These are phyloP conservation scores for Tylopilus felleus DNA, from an alignment of 768 basidiomycete species.

Conservation along the genomic window DNA sequence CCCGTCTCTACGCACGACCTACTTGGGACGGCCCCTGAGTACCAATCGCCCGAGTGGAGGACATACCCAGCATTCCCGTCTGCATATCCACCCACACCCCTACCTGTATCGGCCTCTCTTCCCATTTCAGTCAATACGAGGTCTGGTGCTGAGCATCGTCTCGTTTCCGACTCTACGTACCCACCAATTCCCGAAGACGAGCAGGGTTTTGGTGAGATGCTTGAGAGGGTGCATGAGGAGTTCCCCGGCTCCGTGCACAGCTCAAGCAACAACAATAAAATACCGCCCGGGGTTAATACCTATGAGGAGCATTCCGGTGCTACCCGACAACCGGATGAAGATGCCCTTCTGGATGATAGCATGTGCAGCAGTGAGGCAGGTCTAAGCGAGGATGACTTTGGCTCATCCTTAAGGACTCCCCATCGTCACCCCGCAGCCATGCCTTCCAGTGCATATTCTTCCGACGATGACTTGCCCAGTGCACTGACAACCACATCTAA, in stretches of 20 bases:
- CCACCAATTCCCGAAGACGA: conserved; percentile 39
- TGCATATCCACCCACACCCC: conserved; percentile 71
- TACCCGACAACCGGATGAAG: conserved; percentile 15
- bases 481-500: conserved; percentile 39
- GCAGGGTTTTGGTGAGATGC: conserved; percentile 70
- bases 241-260: conserved; percentile 55
- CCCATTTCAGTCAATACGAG: conserved; percentile 16
- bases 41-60: conserved; percentile 62
- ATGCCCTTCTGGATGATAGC: conserved; percentile 22
- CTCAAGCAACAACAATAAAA: conserved; percentile 55
- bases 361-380: conserved; percentile 26
- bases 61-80: conserved; percentile 73
- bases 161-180: conserved; percentile 15
- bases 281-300: conserved; percentile 39
- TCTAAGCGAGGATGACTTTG: conserved; percentile 52
- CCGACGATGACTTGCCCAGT: conserved; percentile 28
- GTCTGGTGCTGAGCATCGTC: conserved; percentile 1
- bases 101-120: conserved; percentile 38
- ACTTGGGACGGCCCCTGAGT: conserved; percentile 31
- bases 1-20: conserved; percentile 4
- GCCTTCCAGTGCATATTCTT: conserved; percentile 22
- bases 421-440: conserved; percentile 29
- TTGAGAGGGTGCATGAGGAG: conserved; percentile 60
- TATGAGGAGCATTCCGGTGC: conserved; percentile 1
- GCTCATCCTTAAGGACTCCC: conserved; percentile 67